Evolutionary conservation across 257 asterid species (phyloP), one percentile per base, ranked within the genome.

Genomic region (Jaltomata sinuosa): DNA sequence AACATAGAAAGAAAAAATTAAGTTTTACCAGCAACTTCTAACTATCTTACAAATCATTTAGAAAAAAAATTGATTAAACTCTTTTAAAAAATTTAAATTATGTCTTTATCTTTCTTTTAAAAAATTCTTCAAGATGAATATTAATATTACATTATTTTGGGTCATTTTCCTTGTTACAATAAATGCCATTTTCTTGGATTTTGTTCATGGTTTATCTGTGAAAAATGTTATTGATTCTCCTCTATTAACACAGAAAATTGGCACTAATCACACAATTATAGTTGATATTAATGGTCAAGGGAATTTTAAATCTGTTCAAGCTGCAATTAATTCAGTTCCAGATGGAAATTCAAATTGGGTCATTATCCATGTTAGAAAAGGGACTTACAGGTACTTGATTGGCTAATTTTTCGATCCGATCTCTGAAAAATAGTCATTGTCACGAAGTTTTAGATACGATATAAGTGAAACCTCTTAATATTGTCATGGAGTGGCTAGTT

Each of bases 311-410:
- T 79, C 95, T 25, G 85, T 94, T 55, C 98, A 88, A 80, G 89
- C 91, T 72, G 99, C 99, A 72, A 81, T 94, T 84, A 91, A 95
- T 87, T 86, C 91, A 76, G 91, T 94, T 42, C 97, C 99, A 5
- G 87, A 86, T 54, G 90, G 92, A n/a, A 94, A 95, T 85, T 85
- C 94, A 31, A 50, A 95, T 59, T 95, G 97, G 98, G 42, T 89
- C 69, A 85, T 88, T 80, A 92, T 95, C 83, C 91, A 94, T 83
- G 83, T 95, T 74, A 84, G 59, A 12, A 92, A 90, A 91, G 99
- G 99, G 53, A 84, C 87, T 45, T 95, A 94, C 88, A 95, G 98
- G 99, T 93, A 36, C 27, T 36, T 42, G 36, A 0, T 69, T 36
- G 9, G 31, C 42, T 40, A 27, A 22, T 42, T 22, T 69, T 34